Evolutionary conservation across 2,329 filamentous ascomycete species (phyloP), one percentile per base, ranked within the genome.

Genomic region (Trichophyton equinum): DNA sequence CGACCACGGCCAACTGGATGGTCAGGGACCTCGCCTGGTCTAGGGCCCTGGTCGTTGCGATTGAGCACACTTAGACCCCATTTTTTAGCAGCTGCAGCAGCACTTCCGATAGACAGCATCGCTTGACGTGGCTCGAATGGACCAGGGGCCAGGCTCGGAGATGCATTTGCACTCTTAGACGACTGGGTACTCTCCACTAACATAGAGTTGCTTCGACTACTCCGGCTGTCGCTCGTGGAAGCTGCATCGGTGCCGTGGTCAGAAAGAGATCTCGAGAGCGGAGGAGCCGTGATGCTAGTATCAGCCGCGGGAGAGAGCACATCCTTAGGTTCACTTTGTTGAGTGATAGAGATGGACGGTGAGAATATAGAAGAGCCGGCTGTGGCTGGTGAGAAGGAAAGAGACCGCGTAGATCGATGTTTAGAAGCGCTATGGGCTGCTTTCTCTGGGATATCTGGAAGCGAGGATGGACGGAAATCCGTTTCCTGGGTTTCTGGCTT

Each of bases 1-100:
- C 87, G 86, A 0, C 90, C 90, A 44, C 90, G 82, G 1, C 91
- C 91, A 77, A 95, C 90, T 1, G 90, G 90, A 67, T 89, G 82
- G 65, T 75, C 81, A 65, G 74, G 83, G 72, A 63, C 83, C 40
- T 69, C 66, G 13, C 72, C 73, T 11, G 76, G 73, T 2, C 70
- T 70, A 38, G 69, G 75, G 15, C 57, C 40, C 40, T 68, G 63
- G n/a, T 78, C 72, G 65, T 73, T 77, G 40, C 71, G 71, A 56
- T 71, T 73, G 55, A 81, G 74, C 20, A 83, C 76, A 61, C 75
- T 77, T 74, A 74, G 76, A 44, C 79, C 75, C 83, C 83, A 85
- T 72, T 82, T 85, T 68, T 82, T 83, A 4, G 82, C 82, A 15
- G 78, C 80, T 4, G 78, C 77, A 11, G 81, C 80, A 1, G 82